Base-by-base conservation (phyloP, 768 basidiomycete genomes). In the Russula foetens region DNA sequence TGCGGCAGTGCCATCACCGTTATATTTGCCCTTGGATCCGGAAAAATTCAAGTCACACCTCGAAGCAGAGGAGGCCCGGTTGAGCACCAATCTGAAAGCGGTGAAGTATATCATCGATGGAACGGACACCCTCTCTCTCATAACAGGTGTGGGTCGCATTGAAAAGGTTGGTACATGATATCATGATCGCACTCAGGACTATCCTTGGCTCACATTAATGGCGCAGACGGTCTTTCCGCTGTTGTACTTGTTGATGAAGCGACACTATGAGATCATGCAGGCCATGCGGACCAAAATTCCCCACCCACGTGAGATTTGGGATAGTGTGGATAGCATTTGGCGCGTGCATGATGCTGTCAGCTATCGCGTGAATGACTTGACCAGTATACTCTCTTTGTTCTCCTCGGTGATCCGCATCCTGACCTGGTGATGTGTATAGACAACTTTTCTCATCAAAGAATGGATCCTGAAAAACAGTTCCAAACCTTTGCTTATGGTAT, bases 71-170 rank as follows among this genome's bases (percentile, higher is more conserved):
- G 58, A 57, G 53, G 39, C 39, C 7, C 39, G 39, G 11, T 41
- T 41, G 17, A 12, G 15, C 7, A 41, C 7, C 2, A 41, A 41
- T 19, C 39, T 41, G 39, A 7, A 17, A 41, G 39, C 2, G 7
- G 39, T 41, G 4, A 12, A 41, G 15, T 73, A 70, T 39, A 38
- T 64, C 38, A 70, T 73, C 28, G 71, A 73, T 45, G 69, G 65
- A 1, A 23, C 45, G 0, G 72, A 72, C 35, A 72, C 71, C 0
- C 58, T 73, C 7, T 44, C 59, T 2, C 63, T 72, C 3, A 64
- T 73, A 1, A 56, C 66, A 15, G 72, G 71, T 21, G 47, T 62
- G 2, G 69, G 68, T 2, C 63, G 69, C 7, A 63, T 71, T 3
- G 72, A 73, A 53, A 69, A 67, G 66, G 72, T 72, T 35, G n/a